phyloP scores from a whole-genome alignment of 192 early-diverging fungal genomes.

The Linnemannia elongata region DNA sequence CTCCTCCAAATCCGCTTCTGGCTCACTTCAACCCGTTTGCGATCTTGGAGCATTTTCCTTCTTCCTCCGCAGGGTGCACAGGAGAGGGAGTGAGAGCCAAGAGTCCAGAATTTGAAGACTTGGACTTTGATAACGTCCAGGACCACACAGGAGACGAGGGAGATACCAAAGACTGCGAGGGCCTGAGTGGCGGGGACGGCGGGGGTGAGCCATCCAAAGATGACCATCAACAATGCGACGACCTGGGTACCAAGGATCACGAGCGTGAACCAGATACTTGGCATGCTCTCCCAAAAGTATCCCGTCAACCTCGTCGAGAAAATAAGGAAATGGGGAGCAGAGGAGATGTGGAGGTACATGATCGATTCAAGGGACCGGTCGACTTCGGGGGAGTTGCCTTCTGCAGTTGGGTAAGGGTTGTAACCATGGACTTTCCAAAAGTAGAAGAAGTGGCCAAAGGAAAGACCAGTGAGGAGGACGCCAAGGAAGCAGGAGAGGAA shows the following conservation, averaged over 20 bases:
- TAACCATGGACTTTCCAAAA: slow-evolving; percentile 58
- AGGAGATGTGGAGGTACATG: slow-evolving; percentile 84
- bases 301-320: slow-evolving; percentile 75
- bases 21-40: background rate
- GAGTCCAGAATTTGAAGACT: slow-evolving; percentile 43
- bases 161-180: slow-evolving; percentile 66
- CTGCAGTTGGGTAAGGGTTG: slow-evolving; percentile 34
- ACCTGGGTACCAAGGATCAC: slow-evolving; percentile 80
- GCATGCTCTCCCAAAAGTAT: slow-evolving; percentile 75
- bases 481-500: slow-evolving; percentile 76
- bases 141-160: slow-evolving; percentile 68
- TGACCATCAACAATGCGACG: slow-evolving; percentile 70
- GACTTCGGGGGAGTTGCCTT: slow-evolving; percentile 17
- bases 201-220: slow-evolving; percentile 60
- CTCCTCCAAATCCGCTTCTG: slow-evolving; percentile 41
- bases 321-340: slow-evolving; percentile 82
- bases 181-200: slow-evolving; percentile 65
- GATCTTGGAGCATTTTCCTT: slow-evolving; percentile 30
- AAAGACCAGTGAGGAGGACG: slow-evolving; percentile 66
- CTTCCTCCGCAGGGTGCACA: slow-evolving; percentile 48
- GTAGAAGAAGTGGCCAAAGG: slow-evolving; percentile 77
- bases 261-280: slow-evolving; percentile 66
- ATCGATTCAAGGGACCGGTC: slow-evolving; percentile 66
- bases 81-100: slow-evolving; percentile 16
- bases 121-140: slow-evolving; percentile 78